Conservation (phyloP, 2,329 filamentous ascomycete genomes). For the Ascochyta fabae region DNA sequence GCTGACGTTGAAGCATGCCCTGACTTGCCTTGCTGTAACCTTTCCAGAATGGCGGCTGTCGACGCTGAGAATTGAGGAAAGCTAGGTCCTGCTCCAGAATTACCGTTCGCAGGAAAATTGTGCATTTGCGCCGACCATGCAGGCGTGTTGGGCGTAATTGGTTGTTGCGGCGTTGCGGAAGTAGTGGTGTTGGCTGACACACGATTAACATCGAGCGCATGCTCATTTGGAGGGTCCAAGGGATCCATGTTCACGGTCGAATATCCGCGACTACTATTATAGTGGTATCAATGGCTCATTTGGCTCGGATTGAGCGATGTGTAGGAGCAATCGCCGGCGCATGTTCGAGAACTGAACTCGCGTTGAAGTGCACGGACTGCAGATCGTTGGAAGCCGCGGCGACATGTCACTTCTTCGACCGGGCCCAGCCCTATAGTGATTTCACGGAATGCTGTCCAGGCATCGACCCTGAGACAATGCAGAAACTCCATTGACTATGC, state of each 20-base stretch:
- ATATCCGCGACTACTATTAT: conserved; percentile 23
- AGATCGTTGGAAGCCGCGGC: conserved; percentile 14
- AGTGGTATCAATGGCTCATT: conserved; percentile 13
- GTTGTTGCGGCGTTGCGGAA: conserved; percentile 29
- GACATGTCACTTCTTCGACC: not conserved
- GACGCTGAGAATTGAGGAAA: conserved; percentile 48
- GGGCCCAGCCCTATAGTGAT: not conserved
- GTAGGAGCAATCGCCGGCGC: conserved; percentile 8
- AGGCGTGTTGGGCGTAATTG: conserved; percentile 28
- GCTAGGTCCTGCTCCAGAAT: conserved; percentile 14
- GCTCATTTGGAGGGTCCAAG: conserved; percentile 12
- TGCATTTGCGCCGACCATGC: conserved; percentile 40
- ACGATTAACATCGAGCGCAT: conserved; percentile 26
- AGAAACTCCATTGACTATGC: conserved; percentile 20
- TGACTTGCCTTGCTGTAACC: conserved; percentile 43
- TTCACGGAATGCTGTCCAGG: too few relatives aligned
- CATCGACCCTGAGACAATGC: not conserved
- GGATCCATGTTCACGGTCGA: conserved; percentile 26
- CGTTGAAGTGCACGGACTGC: conserved; percentile 12
- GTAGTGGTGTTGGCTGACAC: conserved; percentile 27
- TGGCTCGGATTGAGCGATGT: conserved; percentile 7
- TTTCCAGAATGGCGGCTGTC: conserved; percentile 52
- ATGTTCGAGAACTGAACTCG: conserved; percentile 11
- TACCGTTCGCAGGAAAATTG: conserved; percentile 22
- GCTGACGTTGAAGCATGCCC: conserved; percentile 46